These are phyloP conservation scores for Grosmannia huntii DNA, from an alignment of 2,329 filamentous ascomycete species.

Conservation along the genomic window DNA sequence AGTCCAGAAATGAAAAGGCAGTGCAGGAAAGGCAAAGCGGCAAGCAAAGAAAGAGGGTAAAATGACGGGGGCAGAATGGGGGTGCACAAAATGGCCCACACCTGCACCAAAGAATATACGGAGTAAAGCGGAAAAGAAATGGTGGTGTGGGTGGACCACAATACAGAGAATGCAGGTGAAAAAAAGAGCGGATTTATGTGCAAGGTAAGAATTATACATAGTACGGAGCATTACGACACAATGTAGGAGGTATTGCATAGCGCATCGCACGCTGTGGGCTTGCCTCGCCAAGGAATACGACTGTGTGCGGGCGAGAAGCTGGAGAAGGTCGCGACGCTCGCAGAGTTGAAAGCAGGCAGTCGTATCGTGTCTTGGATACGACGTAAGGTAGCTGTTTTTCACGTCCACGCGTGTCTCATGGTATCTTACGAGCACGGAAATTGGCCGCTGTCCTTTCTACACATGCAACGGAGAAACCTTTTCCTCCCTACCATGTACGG, in stretches of 20 bases:
- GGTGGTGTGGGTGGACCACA: background rate
- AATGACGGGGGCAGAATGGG: background rate
- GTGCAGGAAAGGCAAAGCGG: background rate
- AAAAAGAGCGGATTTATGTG: background rate
- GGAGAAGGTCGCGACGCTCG: too few species aligned
- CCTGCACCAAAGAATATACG: background rate
- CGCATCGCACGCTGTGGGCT: too few species aligned
- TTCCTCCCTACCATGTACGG: background rate
- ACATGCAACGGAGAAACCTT: background rate
- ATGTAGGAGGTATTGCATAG: too few species aligned
- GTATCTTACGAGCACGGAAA: background rate
- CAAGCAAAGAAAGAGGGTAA: background rate
- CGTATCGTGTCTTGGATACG: background rate
- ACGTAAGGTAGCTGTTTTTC: background rate
- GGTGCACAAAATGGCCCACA: background rate
- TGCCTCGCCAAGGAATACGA: too few species aligned
- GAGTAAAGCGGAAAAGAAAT: conserved; percentile 1
- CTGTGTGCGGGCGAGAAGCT: too few species aligned
- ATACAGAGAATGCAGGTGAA: background rate
- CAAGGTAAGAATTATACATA: too few species aligned
- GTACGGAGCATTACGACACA: too few species aligned
- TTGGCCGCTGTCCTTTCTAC: background rate
- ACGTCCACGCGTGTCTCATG: background rate
- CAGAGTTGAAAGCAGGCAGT: too few species aligned
- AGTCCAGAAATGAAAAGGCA: background rate